These are phyloP conservation scores for Debaryomycetaceae sp. DNA, from an alignment of 1,139 yeast species.

Conservation along the genomic window DNA sequence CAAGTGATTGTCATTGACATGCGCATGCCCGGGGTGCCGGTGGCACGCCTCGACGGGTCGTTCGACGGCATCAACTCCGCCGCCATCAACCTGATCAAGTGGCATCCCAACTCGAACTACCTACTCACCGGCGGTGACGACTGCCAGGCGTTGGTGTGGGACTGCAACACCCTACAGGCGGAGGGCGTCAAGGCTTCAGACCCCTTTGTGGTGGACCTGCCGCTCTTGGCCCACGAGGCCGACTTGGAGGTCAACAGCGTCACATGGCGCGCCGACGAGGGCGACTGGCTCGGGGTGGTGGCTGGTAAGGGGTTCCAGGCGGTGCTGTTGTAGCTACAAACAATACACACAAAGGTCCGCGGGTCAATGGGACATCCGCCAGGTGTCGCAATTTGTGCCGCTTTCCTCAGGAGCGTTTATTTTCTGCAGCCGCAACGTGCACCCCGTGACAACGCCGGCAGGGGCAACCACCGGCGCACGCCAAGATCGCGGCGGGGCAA, in stretches of 20 bases:
- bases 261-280: slow-evolving; percentile 61
- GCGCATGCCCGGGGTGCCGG: slow-evolving; percentile 84
- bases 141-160: slow-evolving; percentile 88
- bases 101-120: slow-evolving; percentile 77
- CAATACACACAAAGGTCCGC: neutral
- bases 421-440: too few species aligned
- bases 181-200: slow-evolving; percentile 11
- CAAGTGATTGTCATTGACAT: slow-evolving; percentile 72
- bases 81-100: slow-evolving; percentile 63
- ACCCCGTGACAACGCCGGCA: too few species aligned
- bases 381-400: slow-evolving; percentile 1
- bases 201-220: slow-evolving; percentile 31
- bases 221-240: slow-evolving; percentile 55
- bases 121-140: slow-evolving; percentile 84
- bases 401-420: too few species aligned
- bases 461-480: too few species aligned
- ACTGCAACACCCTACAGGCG: slow-evolving; percentile 35
- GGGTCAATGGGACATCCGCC: neutral
- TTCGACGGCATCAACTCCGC: slow-evolving; percentile 43
- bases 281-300: slow-evolving; percentile 80
- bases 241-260: slow-evolving; percentile 69
- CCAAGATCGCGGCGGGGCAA: too few species aligned
- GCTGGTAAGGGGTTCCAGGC: slow-evolving; percentile 81
- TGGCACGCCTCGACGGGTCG: slow-evolving; percentile 66
- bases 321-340: slow-evolving; percentile 15